These are phyloP conservation scores for Naganishia onofrii DNA, from an alignment of 768 basidiomycete genomes.

Conservation along the genomic window DNA sequence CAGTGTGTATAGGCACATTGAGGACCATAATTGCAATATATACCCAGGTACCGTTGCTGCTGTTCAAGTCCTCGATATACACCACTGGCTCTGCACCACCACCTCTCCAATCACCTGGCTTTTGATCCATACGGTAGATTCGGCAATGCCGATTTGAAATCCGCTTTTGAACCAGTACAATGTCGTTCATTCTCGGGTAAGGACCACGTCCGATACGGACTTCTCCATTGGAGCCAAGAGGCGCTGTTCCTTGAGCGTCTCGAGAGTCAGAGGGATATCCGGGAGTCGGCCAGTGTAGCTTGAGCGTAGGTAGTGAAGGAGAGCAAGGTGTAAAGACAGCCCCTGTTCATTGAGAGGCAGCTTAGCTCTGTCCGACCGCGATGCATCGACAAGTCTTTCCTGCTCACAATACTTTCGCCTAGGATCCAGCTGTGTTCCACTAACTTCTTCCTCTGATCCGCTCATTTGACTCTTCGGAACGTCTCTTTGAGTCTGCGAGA, in stretches of 20 bases:
- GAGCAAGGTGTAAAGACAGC: conserved; percentile 49
- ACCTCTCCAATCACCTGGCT: conserved; percentile 13
- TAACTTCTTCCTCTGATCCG: conserved; percentile 19
- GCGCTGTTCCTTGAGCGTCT: conserved; percentile 8
- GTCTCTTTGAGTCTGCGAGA: conserved; percentile 20
- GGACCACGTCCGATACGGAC: conserved; percentile 48
- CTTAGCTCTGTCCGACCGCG: conserved; percentile 9
- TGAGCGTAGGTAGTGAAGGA: conserved; percentile 41
- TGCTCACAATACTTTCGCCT: conserved; percentile 50
- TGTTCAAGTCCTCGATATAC: conserved; percentile 53
- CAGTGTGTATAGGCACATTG: background rate
- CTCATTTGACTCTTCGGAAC: conserved; percentile 20
- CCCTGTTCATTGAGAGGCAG: conserved; percentile 36
- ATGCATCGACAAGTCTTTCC: background rate
- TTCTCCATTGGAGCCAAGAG: conserved; percentile 24
- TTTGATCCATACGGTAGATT: conserved; percentile 33
- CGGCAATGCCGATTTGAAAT: conserved; percentile 47
- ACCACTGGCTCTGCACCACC: conserved; percentile 39
- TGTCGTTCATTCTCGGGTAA: conserved; percentile 41
- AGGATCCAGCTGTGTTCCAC: conserved; percentile 38
- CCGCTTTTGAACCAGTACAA: conserved; percentile 43
- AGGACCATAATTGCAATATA: conserved; percentile 26
- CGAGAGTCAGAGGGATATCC: background rate
- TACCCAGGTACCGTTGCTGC: conserved; percentile 70
- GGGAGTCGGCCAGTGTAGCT: conserved; percentile 44